phyloP scores from a whole-genome alignment of 2,329 filamentous ascomycete species.

The Chrysosporium queenslandicum region DNA sequence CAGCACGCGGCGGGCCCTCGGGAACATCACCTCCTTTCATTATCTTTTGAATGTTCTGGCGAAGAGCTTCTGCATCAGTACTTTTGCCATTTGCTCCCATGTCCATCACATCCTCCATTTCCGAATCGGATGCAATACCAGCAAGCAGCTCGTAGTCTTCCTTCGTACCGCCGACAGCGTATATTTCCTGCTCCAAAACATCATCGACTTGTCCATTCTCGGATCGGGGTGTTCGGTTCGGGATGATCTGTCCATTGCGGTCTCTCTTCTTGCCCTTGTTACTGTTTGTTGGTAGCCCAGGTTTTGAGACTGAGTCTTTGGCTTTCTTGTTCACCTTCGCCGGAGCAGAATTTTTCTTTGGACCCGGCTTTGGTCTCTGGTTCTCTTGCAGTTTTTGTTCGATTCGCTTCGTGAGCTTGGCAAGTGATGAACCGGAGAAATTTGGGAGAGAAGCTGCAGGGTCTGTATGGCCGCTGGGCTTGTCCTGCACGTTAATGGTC shows the following conservation, averaged over 20 bases:
- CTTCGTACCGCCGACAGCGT: conserved; percentile 41
- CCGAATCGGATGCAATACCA: conserved; percentile 38
- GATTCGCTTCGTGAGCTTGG: conserved; percentile 34
- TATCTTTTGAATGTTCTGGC: conserved; percentile 30
- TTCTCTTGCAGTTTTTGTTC: conserved; percentile 33
- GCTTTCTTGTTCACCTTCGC: conserved; percentile 1
- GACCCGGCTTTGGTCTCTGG: conserved; percentile 22
- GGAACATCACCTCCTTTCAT: conserved; percentile 25
- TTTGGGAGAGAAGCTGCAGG: conserved; percentile 25
- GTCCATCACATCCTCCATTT: conserved; percentile 36
- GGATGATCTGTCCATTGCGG: conserved; percentile 38
- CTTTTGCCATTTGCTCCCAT: conserved; percentile 18
- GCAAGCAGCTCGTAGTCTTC: conserved; percentile 41
- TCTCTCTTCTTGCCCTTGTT: conserved; percentile 36
- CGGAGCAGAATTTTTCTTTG: neutral
- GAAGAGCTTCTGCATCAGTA: conserved; percentile 29
- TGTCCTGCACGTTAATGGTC: conserved; percentile 16
- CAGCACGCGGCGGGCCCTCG: neutral
- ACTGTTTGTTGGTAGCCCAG: conserved; percentile 21
- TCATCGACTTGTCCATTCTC: conserved; percentile 22
- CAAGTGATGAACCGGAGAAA: conserved; percentile 32
- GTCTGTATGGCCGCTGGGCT: conserved; percentile 18
- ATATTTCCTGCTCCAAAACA: conserved; percentile 35
- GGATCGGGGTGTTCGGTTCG: conserved; percentile 19
- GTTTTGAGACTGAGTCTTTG: conserved; percentile 19